Conservation (phyloP, 2,329 filamentous ascomycete species). For the Venturiaceae sp. region DNA sequence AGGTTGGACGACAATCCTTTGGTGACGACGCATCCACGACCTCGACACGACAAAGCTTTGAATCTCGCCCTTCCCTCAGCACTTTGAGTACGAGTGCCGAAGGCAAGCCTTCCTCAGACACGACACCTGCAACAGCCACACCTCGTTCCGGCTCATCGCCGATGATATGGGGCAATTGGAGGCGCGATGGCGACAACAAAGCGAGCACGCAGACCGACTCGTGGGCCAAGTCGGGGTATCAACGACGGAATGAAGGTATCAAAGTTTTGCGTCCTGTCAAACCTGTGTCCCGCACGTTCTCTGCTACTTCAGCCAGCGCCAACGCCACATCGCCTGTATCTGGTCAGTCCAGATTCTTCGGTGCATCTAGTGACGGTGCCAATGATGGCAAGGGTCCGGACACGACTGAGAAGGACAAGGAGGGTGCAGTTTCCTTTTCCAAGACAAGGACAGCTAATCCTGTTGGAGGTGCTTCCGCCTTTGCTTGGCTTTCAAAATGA, state of each 20-base stretch:
- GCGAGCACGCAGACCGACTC: slow-evolving; percentile 9
- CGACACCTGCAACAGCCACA: slow-evolving; percentile 9
- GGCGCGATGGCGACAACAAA: slow-evolving; percentile 29
- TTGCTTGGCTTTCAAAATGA: slow-evolving; percentile 62
- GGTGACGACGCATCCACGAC: slow-evolving; percentile 1
- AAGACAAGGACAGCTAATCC: slow-evolving; percentile 64
- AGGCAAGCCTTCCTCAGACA: neutral
- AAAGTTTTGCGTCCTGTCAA: slow-evolving; percentile 81
- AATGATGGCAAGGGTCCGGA: slow-evolving; percentile 12
- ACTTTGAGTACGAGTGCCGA: neutral
- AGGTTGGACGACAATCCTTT: neutral
- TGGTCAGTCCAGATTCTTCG: slow-evolving; percentile 38
- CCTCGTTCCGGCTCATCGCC: slow-evolving; percentile 24
- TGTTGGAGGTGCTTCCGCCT: slow-evolving; percentile 84
- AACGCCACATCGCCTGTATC: slow-evolving; percentile 24
- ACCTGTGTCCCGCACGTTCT: slow-evolving; percentile 41
- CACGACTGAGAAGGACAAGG: slow-evolving; percentile 25
- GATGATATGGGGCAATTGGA: slow-evolving; percentile 40
- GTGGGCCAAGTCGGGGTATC: slow-evolving; percentile 41
- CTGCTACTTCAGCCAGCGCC: slow-evolving; percentile 12
- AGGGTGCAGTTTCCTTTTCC: slow-evolving; percentile 24
- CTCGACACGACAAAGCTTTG: slow-evolving; percentile 6
- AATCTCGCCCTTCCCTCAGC: neutral
- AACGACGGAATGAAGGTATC: slow-evolving; percentile 66
- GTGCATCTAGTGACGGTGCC: slow-evolving; percentile 14